Conservation (phyloP, 2,329 filamentous ascomycete genomes). For the Colletotrichum falcatum region DNA sequence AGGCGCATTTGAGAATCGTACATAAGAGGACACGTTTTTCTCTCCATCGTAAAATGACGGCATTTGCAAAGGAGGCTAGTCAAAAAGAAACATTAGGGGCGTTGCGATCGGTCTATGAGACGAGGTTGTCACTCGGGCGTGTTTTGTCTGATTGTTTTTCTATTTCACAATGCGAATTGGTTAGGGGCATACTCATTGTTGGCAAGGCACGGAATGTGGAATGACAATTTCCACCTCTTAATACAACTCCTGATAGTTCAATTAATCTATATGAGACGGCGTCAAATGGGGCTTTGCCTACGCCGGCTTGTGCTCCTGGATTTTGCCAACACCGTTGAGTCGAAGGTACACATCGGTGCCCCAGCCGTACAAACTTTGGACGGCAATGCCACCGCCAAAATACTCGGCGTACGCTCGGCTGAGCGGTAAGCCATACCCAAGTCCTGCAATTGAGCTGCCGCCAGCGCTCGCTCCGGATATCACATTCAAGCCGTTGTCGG, state of each 20-base stretch:
- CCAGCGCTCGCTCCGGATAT: constrained; percentile 79
- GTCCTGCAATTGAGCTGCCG: constrained; percentile 86
- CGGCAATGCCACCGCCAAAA: constrained; percentile 92
- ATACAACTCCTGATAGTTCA: constrained; percentile 35
- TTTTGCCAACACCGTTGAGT: constrained; percentile 71
- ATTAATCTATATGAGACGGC: constrained; percentile 18
- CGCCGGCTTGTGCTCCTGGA: constrained; percentile 50
- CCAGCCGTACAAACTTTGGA: constrained; percentile 98
- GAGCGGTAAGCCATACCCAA: constrained; percentile 92
- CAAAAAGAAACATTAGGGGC: constrained; percentile 30
- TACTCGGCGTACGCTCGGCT: constrained; percentile 97
- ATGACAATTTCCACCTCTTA: constrained; percentile 26
- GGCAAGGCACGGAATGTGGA: constrained; percentile 21
- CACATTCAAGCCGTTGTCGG: constrained; percentile 75
- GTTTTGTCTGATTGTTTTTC: constrained; percentile 13
- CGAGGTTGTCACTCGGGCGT: constrained; percentile 18
- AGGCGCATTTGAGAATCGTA: constrained; percentile 17
- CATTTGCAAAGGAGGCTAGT: constrained; percentile 21
- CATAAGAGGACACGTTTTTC: constrained; percentile 24
- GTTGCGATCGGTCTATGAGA: constrained; percentile 31
- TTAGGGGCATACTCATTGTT: constrained; percentile 14
- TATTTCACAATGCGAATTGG: constrained; percentile 3
- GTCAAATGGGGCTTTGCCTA: neutral
- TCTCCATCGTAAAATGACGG: constrained; percentile 29
- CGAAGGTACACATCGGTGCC: constrained; percentile 78